phyloP scores from a whole-genome alignment of 257 asterid species.

The Ilex asprella region DNA sequence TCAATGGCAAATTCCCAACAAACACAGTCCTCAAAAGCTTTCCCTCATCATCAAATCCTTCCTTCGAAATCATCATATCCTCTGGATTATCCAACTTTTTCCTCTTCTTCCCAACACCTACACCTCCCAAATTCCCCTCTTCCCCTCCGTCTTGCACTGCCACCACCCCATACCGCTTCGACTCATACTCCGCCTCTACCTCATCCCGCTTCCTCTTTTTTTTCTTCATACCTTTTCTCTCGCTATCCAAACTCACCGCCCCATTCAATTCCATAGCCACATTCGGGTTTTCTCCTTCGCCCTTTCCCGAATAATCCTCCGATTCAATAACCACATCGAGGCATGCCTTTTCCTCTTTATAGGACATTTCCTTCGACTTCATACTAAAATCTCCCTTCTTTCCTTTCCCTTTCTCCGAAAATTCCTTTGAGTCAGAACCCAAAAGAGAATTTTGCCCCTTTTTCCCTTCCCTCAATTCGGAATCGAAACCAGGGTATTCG shows the following conservation, averaged over 20 bases:
- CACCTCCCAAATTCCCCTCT: constrained; percentile 19
- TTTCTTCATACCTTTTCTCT: constrained; percentile 12
- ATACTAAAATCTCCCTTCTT: constrained; percentile 4
- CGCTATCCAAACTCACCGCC: constrained; percentile 11
- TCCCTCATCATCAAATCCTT: constrained; percentile 87
- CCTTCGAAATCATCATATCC: constrained; percentile 63
- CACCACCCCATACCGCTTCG: constrained; percentile 43
- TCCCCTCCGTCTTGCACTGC: constrained; percentile 20
- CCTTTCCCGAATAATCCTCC: constrained; percentile 13
- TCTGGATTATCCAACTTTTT: constrained; percentile 75
- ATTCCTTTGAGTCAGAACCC: neutral
- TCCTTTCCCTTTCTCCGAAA: neutral
- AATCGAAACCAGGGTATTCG: neutral
- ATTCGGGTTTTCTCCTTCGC: constrained; percentile 25
- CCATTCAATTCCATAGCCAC: constrained; percentile 14
- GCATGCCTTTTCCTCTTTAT: neutral
- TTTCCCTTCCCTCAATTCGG: neutral
- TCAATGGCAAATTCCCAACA: constrained; percentile 83
- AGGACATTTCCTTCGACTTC: constrained; percentile 1
- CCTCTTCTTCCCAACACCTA: constrained; percentile 73
- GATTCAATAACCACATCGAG: constrained; percentile 7
- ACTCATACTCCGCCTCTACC: constrained; percentile 82
- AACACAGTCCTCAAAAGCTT: constrained; percentile 88
- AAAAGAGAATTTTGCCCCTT: neutral
- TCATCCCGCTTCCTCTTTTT: constrained; percentile 94